Base-by-base conservation (phyloP, 306 rosid genomes). In the Dryas drummondii region DNA sequence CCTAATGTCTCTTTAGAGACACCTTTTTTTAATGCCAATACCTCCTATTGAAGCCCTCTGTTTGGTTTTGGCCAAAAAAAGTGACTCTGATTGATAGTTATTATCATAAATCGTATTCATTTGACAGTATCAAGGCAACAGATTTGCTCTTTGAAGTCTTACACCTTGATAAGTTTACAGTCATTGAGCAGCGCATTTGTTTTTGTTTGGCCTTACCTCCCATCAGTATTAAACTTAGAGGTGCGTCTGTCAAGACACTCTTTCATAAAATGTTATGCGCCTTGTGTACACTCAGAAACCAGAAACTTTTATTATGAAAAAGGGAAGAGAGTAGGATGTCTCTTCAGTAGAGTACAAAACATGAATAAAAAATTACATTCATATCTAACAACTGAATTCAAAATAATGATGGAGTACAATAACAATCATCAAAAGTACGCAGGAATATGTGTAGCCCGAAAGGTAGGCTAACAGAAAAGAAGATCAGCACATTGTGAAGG, bases 401-500 rank as follows among this genome's bases (percentile, higher is more conserved):
- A 54, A 69, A 70, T 3, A 17, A 5, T 59, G 15, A 47, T 5
- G 47, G 12, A 5, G 26, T 47, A 6, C 49, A 6, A 6, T 5
- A 55, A 15, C 40, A 22, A 58, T 46, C n/a, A 47, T 60, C 19
- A 45, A 15, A 15, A 14, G 7, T 8, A n/a, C 49, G 49, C 7
- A 44, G 37, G 70, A 65, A 14, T 27, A 10, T 46, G 54, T 26
- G 55, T 72, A 45, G 49, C 46, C 62, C 41, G 55, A 72, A 44
- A 15, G 47, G 45, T 42, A 6, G 57, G 71, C 32, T 37, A 63
- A 54, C 56, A n/a, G 72, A 68, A 26, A 41, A 45, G 69, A 58
- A 71, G 70, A 81, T 81, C 74, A 88, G 75, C 62, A 78, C 74
- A 71, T 57, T 64, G 60, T 53, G 76, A 85, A 67, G 37, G 76